Base-by-base conservation (phyloP, 257 asterid genomes). In the Ilex asprella region DNA sequence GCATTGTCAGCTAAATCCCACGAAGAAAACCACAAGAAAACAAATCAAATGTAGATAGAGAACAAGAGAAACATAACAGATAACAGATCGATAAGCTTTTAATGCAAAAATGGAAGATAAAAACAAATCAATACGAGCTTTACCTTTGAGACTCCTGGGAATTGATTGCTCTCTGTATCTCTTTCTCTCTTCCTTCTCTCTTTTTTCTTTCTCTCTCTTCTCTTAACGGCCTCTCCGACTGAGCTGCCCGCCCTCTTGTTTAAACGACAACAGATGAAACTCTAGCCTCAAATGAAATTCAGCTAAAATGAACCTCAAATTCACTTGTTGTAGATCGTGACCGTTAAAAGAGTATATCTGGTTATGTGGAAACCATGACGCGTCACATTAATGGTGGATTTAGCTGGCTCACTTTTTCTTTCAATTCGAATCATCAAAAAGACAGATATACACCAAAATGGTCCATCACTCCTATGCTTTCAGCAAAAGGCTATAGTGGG, bases 321-420 rank as follows among this genome's bases (percentile, higher is more conserved):
- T 78, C 71, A 49, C 41, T 55, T 21, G 30, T 43, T 6, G 27
- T 53, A 58, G 61, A 78, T 78, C 76, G 11, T 14, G 66, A 78
- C 86, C 85, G 87, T 81, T 62, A 31, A 49, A 58, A 31, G 65
- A 55, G 49, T 13, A 56, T 30, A 62, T 30, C 31, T 44, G 27
- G 27, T 21, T 21, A 56, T 56, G 79, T 65, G 88, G 86, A 41
- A 55, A 82, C 82, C 84, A 79, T 68, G 78, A 76, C 83, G 80
- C 82, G 64, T 74, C 80, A 70, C 67, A 56, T 50, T 73, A 31
- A 51, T 16, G 78, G 79, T 73, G 73, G 71, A 66, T 65, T 50
- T 80, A 73, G 88, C 85, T 77, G 83, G 78, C 80, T 70, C 32
- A 47, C 73, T 63, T 70, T 69, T 61, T 12, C 1, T 44, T 44